A percentile compares a stretch with the other conserved stretches of the same genome.
Evolutionary conservation across 2,329 filamentous ascomycete genomes (phyloP).

Genomic region (Monilinia laxa): DNA sequence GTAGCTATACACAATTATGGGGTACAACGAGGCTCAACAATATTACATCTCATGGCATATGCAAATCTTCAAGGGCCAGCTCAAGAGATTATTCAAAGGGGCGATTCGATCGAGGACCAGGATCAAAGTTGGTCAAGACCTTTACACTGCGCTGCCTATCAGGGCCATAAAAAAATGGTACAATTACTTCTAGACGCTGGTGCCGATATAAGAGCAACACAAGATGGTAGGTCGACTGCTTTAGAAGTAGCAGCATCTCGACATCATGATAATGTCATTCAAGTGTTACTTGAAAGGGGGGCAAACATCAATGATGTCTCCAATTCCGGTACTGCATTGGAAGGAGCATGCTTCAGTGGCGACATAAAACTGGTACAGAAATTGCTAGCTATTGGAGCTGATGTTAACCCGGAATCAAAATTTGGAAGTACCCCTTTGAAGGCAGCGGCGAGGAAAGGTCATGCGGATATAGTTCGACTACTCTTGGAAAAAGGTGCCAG

Average conservation of each 20-base stretch:
- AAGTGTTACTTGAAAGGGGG: conserved; percentile 38
- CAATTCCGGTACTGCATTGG: conserved; percentile 10
- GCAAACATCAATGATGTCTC: conserved; percentile 32
- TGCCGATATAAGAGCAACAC: conserved; percentile 23
- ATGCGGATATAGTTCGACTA: no score
- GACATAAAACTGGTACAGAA: conserved; percentile 5
- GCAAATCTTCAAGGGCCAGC: conserved; percentile 19
- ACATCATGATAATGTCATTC: conserved; percentile 36
- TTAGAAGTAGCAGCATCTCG: conserved; percentile 23
- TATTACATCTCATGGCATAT: conserved; percentile 23
- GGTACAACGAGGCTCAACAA: neutral
- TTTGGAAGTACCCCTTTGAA: no score
- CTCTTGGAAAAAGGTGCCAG: no score
- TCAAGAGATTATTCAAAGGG: conserved; percentile 3
- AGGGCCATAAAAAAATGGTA: conserved; percentile 25
- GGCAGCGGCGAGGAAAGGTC: no score
- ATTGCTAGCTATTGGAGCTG: conserved; percentile 21
- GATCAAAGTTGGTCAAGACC: neutral
- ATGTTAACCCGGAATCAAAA: neutral
- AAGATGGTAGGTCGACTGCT: conserved; percentile 9
- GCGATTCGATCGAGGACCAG: conserved; percentile 7
- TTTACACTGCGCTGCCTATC: conserved; percentile 24
- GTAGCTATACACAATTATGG: neutral
- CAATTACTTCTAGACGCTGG: conserved; percentile 26
- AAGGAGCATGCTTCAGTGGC: conserved; percentile 5